Conservation (phyloP, 2,329 filamentous ascomycete genomes). For the Colletotrichum costaricense region DNA sequence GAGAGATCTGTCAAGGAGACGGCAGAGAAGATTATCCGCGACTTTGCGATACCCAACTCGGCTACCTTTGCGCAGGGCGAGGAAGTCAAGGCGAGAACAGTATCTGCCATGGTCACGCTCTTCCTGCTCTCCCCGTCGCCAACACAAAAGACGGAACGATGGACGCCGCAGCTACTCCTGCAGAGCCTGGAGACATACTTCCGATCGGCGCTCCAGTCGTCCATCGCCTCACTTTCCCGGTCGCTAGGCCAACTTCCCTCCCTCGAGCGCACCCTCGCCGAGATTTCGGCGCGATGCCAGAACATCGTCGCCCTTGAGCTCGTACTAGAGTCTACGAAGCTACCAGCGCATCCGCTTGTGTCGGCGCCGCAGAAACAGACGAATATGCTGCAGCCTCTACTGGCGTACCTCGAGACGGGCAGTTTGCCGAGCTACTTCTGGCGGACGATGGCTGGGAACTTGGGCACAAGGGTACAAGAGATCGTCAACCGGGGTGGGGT, state of each 20-base stretch:
- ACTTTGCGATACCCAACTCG: conserved; percentile 76
- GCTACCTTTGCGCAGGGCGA: conserved; percentile 75
- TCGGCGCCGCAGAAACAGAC: conserved; percentile 46
- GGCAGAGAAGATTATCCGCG: conserved; percentile 82
- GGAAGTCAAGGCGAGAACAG: conserved; percentile 78
- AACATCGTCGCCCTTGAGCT: conserved; percentile 90
- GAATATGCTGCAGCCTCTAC: conserved; percentile 77
- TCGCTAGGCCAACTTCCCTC: conserved; percentile 83
- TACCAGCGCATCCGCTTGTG: conserved; percentile 77
- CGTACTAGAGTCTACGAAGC: conserved; percentile 75
- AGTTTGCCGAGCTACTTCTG: conserved; percentile 94
- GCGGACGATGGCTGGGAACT: conserved; percentile 83
- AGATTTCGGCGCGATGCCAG: conserved; percentile 87
- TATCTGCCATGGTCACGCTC: conserved; percentile 79
- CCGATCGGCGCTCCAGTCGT: conserved; percentile 82
- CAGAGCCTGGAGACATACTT: conserved; percentile 84
- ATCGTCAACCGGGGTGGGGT: conserved; percentile 86
- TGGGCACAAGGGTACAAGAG: conserved; percentile 84
- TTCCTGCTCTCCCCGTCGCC: conserved; percentile 82
- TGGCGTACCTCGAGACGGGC: conserved; percentile 85
- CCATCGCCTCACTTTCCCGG: conserved; percentile 78
- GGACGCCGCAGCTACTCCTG: conserved; percentile 78
- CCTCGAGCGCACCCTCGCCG: conserved; percentile 83
- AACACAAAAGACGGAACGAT: conserved; percentile 62
- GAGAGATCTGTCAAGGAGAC: conserved; percentile 80